phyloP scores from a whole-genome alignment of 768 basidiomycete genomes.

The Mycena capillaripes region DNA sequence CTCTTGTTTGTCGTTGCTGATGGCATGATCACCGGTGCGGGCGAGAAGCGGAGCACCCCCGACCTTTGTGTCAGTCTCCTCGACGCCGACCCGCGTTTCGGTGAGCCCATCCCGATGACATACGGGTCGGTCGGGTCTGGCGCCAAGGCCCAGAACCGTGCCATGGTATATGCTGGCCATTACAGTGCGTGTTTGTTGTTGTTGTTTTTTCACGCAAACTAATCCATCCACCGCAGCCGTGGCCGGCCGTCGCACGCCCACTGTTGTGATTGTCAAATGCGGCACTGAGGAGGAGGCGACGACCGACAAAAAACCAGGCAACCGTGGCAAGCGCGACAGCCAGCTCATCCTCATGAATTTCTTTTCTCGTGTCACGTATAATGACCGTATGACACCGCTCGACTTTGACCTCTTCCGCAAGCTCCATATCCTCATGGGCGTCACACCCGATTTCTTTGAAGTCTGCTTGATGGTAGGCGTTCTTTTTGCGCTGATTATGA shows the following conservation, averaged over 20 bases:
- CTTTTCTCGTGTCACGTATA: constrained; percentile 98
- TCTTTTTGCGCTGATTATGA: constrained; percentile 4
- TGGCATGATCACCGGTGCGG: constrained; percentile 98
- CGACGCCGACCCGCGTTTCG: constrained; percentile 95
- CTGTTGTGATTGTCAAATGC: constrained; percentile 95
- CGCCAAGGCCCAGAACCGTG: constrained; percentile 90
- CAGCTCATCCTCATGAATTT: constrained; percentile 99
- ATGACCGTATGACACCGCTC: constrained; percentile 97
- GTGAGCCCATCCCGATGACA: constrained; percentile 95
- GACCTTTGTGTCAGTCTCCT: constrained; percentile 95
- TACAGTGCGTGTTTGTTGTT: constrained; percentile 77
- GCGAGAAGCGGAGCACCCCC: constrained; percentile 95
- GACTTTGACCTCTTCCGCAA: constrained; percentile 99
- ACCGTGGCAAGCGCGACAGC: constrained; percentile 98
- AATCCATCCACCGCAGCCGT: constrained; percentile 60
- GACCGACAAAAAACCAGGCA: constrained; percentile 94
- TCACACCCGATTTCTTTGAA: constrained; percentile 99
- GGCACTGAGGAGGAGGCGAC: constrained; percentile 89
- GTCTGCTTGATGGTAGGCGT: constrained; percentile 92
- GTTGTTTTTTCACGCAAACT: constrained; percentile 12
- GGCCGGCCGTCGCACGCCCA: constrained; percentile 92
- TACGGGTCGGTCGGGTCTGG: constrained; percentile 94
- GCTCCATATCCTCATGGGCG: constrained; percentile 96
- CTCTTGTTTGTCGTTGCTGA: constrained; percentile 95
- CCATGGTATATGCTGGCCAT: constrained; percentile 99